These are phyloP conservation scores for Chernovozyma sophiae-reginae DNA, from an alignment of 1,139 yeast species.

Conservation along the genomic window DNA sequence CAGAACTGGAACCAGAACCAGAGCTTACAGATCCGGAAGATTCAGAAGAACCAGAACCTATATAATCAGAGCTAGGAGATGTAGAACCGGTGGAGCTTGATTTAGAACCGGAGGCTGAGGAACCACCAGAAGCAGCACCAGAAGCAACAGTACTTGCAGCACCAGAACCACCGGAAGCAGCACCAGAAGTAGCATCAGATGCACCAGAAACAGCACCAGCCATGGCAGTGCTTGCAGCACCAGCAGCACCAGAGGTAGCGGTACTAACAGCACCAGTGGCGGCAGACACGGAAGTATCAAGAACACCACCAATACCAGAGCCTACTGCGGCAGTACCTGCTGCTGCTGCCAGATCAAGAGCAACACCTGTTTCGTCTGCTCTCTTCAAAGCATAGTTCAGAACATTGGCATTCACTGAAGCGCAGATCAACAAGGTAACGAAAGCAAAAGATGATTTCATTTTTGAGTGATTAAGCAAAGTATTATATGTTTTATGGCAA, in stretches of 20 bases:
- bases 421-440: too few species aligned
- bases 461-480: background rate
- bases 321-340: constrained; percentile 3
- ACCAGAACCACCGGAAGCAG: constrained; percentile 3
- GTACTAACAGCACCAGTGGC: constrained; percentile 5
- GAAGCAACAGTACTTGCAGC: background rate
- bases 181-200: constrained; percentile 3
- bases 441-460: constrained; percentile 16
- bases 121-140: constrained; percentile 1
- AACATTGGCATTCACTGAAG: constrained; percentile 12
- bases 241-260: background rate
- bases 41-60: constrained; percentile 7
- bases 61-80: background rate
- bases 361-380: constrained; percentile 9
- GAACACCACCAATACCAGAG: constrained; percentile 3
- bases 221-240: constrained; percentile 3
- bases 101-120: constrained; percentile 4
- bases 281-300: background rate
- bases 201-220: constrained; percentile 10
- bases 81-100: constrained; percentile 1
- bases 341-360: constrained; percentile 2
- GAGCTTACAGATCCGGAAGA: constrained; percentile 6
- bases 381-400: too few species aligned
- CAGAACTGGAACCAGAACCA: constrained; percentile 1
- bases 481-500: background rate